phyloP scores from a whole-genome alignment of 2,329 filamentous ascomycete genomes.

The Oidium heveae region DNA sequence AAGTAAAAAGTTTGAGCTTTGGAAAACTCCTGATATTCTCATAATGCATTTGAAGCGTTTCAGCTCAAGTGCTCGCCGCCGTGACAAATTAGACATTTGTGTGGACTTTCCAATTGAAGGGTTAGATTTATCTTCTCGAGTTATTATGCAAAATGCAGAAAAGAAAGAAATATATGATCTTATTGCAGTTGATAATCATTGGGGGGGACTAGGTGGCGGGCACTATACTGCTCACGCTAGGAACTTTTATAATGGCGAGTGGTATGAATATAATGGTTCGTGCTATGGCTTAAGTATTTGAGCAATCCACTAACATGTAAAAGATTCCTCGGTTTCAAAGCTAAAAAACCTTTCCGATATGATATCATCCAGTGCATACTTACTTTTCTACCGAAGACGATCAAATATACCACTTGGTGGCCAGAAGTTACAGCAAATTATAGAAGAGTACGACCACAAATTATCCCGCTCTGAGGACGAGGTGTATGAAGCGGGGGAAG shows the following conservation, averaged over 20 bases:
- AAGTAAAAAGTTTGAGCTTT: slow-evolving; percentile 89
- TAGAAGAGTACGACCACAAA: slow-evolving; percentile 33
- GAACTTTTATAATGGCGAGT: slow-evolving; percentile 69
- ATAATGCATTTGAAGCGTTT: slow-evolving; percentile 92
- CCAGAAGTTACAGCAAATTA: slow-evolving; percentile 43
- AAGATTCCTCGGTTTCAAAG: slow-evolving; percentile 51
- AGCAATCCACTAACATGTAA: slow-evolving; percentile 17
- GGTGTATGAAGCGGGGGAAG: slow-evolving; percentile 46
- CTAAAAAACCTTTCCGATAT: slow-evolving; percentile 33
- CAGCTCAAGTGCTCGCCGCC: slow-evolving; percentile 54
- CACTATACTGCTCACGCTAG: slow-evolving; percentile 91
- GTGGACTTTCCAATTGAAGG: slow-evolving; percentile 83
- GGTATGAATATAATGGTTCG: slow-evolving; percentile 95
- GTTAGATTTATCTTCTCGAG: slow-evolving; percentile 55
- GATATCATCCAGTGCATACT: slow-evolving; percentile 58
- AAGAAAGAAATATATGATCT: slow-evolving; percentile 77
- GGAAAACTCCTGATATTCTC: slow-evolving; percentile 88
- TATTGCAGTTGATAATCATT: slow-evolving; percentile 90
- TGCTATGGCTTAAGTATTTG: slow-evolving; percentile 3
- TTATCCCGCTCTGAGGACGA: slow-evolving; percentile 17
- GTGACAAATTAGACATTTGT: slow-evolving; percentile 75
- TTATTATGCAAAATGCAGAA: slow-evolving; percentile 55
- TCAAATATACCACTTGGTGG: slow-evolving; percentile 58
- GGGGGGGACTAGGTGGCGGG: slow-evolving; percentile 73
- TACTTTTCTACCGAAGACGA: slow-evolving; percentile 85